Percentiles rank a stretch among this genome's conserved stretches.
Evolutionary conservation across 345 rosid species (phyloP).

Genomic region (Excoecaria cochinchinensis): DNA sequence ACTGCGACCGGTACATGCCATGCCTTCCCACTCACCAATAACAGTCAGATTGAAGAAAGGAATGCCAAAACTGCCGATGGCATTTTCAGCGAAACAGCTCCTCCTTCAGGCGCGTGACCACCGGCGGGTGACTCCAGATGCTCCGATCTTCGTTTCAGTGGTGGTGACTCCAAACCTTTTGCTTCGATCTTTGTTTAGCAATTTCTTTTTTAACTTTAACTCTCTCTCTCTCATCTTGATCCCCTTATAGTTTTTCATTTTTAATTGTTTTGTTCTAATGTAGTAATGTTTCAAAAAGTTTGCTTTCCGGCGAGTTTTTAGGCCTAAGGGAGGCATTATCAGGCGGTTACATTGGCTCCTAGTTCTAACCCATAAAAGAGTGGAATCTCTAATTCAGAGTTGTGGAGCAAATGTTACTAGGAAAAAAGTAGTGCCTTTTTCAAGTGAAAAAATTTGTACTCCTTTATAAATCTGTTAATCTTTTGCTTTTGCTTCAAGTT

Average conservation of each 20-base stretch:
- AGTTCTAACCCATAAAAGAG: slow-evolving; percentile 13
- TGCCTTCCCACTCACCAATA: too few relatives aligned
- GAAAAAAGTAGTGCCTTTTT: slow-evolving; percentile 23
- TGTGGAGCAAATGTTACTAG: slow-evolving; percentile 1
- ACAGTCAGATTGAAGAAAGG: too few relatives aligned
- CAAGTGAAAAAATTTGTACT: slow-evolving; percentile 40
- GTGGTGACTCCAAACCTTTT: too few relatives aligned
- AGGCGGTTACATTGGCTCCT: slow-evolving; percentile 31
- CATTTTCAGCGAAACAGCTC: too few relatives aligned
- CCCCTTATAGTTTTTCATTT: not conserved
- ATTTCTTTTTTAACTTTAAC: slow-evolving; percentile 34
- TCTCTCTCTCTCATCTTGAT: not conserved
- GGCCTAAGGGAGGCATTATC: slow-evolving; percentile 29
- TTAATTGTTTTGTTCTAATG: not conserved
- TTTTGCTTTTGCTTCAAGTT: not conserved
- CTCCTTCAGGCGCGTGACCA: too few relatives aligned
- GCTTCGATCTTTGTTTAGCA: too few relatives aligned
- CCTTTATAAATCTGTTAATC: not conserved
- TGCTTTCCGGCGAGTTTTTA: slow-evolving; percentile 16
- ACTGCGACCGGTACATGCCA: too few relatives aligned
- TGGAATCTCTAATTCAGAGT: slow-evolving; percentile 1
- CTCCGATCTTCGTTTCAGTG: too few relatives aligned
- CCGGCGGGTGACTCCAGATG: too few relatives aligned
- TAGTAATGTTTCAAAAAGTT: not conserved
- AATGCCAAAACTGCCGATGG: too few relatives aligned